Evolutionary conservation across 1,284 basidiomycete species (phyloP), one percentile per base, ranked within the genome.

Genomic region (Tremellales sp.): DNA sequence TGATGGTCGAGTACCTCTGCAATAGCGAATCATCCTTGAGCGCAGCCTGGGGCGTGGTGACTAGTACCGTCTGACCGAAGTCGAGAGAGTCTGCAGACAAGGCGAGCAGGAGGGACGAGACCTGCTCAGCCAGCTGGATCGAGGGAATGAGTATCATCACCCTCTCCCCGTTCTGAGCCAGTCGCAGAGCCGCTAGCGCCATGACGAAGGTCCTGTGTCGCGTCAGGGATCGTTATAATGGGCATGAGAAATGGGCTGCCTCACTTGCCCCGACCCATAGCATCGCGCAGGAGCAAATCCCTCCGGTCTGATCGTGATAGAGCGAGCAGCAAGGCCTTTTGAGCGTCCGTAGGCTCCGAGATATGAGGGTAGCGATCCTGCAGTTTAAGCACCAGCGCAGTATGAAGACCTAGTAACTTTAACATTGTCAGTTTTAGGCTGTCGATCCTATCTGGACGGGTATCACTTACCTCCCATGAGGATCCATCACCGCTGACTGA

Each of bases 231-330:
- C 7, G 11, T 12, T 19, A n/a, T 21, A 8, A 11, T 33, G 27
- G 23, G 24, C 11, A 27, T 21, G n/a, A 25, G 52, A 15, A 3
- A 21, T 15, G 3, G n/a, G 22, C 11, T 7, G 2, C 56, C 65
- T 58, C 54, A 67, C 65, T 68, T 68, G 26, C 67, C 67, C 6
- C 63, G 57, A 3, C 67, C 67, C 61, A 65, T 68, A 27, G 56
- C 45, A 49, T 68, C 67, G 21, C 56, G 56, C 24, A 65, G 35
- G 40, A 54, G 65, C 4, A 68, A 54, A 43, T 67, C 67, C 13
- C 55, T 59, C 1, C 58, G 61, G 4, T 54, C 47, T 40, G 47
- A 35, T n/a, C n/a, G n/a, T n/a, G n/a, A n/a, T 13, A 62, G 51
- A 3, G 63, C 52, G 8, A 61, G 43, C 2, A 65, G 42, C 37